Percentiles rank a stretch among this genome's conserved stretches.
These are phyloP conservation scores for Wickerhamomyces subpelliculosus DNA, from an alignment of 805 yeast genomes.

Conservation along the genomic window DNA sequence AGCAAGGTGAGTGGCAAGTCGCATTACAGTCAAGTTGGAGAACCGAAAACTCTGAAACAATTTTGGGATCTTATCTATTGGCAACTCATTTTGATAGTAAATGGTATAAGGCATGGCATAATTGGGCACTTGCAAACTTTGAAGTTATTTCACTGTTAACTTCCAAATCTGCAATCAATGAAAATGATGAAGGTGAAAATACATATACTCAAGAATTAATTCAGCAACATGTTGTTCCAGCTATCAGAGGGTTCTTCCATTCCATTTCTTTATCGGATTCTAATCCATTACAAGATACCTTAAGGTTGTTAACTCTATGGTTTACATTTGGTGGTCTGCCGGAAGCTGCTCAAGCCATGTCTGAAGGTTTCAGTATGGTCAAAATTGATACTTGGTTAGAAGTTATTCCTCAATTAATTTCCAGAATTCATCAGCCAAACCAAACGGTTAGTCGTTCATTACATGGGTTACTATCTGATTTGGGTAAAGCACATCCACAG, in stretches of 20 bases:
- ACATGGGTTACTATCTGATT: slow-evolving; percentile 71
- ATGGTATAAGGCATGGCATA: slow-evolving; percentile 99
- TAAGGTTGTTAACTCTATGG: slow-evolving; percentile 89
- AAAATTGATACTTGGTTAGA: slow-evolving; percentile 92
- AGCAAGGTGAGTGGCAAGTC: slow-evolving; percentile 98
- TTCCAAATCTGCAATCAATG: slow-evolving; percentile 25
- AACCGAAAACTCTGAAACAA: slow-evolving; percentile 68
- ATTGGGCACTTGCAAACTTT: slow-evolving; percentile 97
- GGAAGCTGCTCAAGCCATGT: slow-evolving; percentile 85
- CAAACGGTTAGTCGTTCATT: slow-evolving; percentile 75
- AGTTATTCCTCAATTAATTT: slow-evolving; percentile 90
- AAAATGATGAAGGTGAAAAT: slow-evolving; percentile 21
- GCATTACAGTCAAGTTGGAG: slow-evolving; percentile 77
- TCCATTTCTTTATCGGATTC: slow-evolving; percentile 84
- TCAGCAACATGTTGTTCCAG: slow-evolving; percentile 88
- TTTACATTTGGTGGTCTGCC: slow-evolving; percentile 91
- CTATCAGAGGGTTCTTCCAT: slow-evolving; percentile 92
- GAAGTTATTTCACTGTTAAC: slow-evolving; percentile 75
- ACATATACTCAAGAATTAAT: slow-evolving; percentile 47
- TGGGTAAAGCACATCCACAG: slow-evolving; percentile 96
- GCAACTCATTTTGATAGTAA: slow-evolving; percentile 91
- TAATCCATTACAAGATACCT: slow-evolving; percentile 86
- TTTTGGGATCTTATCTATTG: slow-evolving; percentile 82
- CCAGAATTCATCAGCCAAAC: slow-evolving; percentile 94
- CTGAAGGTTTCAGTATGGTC: slow-evolving; percentile 85